These are phyloP conservation scores for Mycena polygramma DNA, from an alignment of 768 basidiomycete species.

Conservation along the genomic window DNA sequence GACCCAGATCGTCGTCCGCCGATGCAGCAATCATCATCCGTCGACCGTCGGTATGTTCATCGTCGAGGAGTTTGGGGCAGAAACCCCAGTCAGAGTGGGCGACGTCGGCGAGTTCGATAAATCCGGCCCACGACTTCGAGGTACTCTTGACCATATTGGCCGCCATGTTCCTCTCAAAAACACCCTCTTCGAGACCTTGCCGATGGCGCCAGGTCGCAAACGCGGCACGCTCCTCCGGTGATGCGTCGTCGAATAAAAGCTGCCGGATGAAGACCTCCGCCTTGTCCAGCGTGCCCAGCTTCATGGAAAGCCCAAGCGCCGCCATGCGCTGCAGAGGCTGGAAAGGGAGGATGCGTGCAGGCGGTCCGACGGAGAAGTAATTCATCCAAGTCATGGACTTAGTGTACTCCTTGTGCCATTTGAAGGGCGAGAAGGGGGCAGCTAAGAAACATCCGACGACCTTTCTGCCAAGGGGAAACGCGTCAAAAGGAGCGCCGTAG, in stretches of 20 bases:
- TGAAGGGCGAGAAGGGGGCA: conserved; percentile 61
- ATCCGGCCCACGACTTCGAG: conserved; percentile 64
- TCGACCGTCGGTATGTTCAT: conserved; percentile 54
- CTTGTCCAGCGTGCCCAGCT: conserved; percentile 53
- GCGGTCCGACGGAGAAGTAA: conserved; percentile 63
- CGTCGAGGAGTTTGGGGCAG: conserved; percentile 56
- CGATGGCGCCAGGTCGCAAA: conserved; percentile 58
- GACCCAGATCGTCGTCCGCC: conserved; percentile 55
- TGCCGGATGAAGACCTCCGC: conserved; percentile 58
- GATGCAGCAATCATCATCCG: conserved; percentile 61
- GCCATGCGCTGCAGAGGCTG: conserved; percentile 50
- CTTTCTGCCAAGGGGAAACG: conserved; percentile 63
- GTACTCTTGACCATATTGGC: conserved; percentile 61
- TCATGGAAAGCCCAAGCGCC: conserved; percentile 47
- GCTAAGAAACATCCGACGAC: conserved; percentile 63
- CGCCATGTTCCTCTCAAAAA: conserved; percentile 57
- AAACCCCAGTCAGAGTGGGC: conserved; percentile 69
- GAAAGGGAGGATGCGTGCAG: conserved; percentile 57
- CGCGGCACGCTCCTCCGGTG: conserved; percentile 54
- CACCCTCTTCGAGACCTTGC: conserved; percentile 55
- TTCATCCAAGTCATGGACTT: conserved; percentile 59
- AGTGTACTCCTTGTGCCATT: conserved; percentile 59
- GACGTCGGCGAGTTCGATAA: conserved; percentile 55
- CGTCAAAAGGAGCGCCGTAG: conserved; percentile 63
- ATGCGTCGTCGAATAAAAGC: conserved; percentile 51